Evolutionary conservation across 75 land plant genomes (phyloP).

Genomic region (Selaginella moellendorffii): DNA sequence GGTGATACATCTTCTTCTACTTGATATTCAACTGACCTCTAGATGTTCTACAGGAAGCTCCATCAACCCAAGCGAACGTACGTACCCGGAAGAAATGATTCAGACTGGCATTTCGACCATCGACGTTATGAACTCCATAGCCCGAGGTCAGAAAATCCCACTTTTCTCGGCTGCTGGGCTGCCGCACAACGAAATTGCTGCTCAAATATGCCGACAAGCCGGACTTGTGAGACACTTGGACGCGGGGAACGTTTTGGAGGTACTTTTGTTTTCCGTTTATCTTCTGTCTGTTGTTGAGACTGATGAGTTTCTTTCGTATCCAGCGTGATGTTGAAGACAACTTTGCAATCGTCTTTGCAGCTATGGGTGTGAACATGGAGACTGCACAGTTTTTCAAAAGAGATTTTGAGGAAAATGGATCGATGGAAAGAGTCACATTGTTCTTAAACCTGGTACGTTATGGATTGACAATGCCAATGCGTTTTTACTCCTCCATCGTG

Average conservation of each 20-base stretch:
- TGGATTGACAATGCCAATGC: not conserved
- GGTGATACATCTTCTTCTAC: constrained; percentile 27
- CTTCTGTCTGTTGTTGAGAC: not conserved
- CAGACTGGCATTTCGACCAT: constrained; percentile 97
- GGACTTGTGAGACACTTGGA: constrained; percentile 88
- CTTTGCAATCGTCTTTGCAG: constrained; percentile 97
- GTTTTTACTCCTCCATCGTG: not conserved
- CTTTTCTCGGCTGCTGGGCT: constrained; percentile 96
- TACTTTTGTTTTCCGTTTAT: constrained; percentile 5
- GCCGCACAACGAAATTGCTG: constrained; percentile 99
- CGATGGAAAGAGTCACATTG: constrained; percentile 96
- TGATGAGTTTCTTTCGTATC: not conserved
- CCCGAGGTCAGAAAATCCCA: constrained; percentile 95
- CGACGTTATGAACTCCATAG: constrained; percentile 98
- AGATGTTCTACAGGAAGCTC: constrained; percentile 61
- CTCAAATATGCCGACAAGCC: constrained; percentile 95
- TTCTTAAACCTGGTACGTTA: constrained; percentile 77
- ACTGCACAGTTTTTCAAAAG: constrained; percentile 97
- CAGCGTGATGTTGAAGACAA: constrained; percentile 85
- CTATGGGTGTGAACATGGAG: constrained; percentile 99
- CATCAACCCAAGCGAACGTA: constrained; percentile 96
- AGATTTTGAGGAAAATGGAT: constrained; percentile 98
- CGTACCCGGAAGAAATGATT: constrained; percentile 99
- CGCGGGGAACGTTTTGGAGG: constrained; percentile 57
- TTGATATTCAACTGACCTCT: not conserved